These are phyloP conservation scores for Chlamydomonas sp. DNA, from an alignment of 139 green algal species.

Conservation along the genomic window DNA sequence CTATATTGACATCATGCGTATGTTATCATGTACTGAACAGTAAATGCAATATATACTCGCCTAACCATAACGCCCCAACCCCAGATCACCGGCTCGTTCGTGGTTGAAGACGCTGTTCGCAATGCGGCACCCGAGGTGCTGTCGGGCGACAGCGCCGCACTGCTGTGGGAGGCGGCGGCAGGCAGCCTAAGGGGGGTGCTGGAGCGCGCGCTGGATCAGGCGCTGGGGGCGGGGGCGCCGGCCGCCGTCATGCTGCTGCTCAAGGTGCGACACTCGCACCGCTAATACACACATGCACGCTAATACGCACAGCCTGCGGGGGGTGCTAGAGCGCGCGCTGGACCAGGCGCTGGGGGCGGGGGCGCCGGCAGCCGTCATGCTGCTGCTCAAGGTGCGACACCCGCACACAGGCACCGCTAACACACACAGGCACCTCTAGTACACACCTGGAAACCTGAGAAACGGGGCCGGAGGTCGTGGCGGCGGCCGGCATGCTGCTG, in stretches of 20 bases:
- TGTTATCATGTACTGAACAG: background rate
- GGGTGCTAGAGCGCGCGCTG: conserved; percentile 47
- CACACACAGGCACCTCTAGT: background rate
- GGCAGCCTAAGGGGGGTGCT: conserved; percentile 62
- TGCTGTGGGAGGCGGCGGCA: conserved; percentile 66
- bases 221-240: conserved; percentile 18
- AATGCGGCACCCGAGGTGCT: conserved; percentile 50
- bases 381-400: conserved; percentile 39
- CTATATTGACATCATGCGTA: too few species aligned
- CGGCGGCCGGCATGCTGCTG: too few species aligned
- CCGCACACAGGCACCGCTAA: background rate
- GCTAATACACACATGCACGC: background rate
- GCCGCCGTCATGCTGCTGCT: conserved; percentile 54
- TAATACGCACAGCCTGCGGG: too few species aligned
- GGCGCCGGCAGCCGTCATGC: conserved; percentile 45
- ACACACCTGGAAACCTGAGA: too few species aligned
- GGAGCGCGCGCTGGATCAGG: conserved; percentile 56
- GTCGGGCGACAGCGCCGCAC: conserved; percentile 15
- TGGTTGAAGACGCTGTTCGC: conserved; percentile 77
- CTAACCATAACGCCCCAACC: background rate
- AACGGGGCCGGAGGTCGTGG: too few species aligned
- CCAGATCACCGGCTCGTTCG: conserved; percentile 81
- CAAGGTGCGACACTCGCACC: background rate
- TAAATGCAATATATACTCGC: background rate
- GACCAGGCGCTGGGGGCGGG: conserved; percentile 40